phyloP scores from a whole-genome alignment of 2,329 filamentous ascomycete species.

The Penicillium sp. region DNA sequence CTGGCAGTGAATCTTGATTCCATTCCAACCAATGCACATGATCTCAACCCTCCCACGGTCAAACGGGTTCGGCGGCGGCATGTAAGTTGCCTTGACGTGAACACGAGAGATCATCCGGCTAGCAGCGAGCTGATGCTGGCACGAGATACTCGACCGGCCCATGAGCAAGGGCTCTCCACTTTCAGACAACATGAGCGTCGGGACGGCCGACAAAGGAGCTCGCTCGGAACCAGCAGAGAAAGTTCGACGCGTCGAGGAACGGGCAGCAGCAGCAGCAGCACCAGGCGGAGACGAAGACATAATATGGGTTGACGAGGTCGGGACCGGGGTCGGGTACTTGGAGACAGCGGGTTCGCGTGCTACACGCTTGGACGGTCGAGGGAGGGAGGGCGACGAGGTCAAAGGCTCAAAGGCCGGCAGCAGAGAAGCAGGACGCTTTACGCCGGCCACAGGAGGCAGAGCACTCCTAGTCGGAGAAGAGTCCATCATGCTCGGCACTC shows the following conservation, averaged over 20 bases:
- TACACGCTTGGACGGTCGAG: conserved; percentile 44
- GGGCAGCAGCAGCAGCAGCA: conserved; percentile 39
- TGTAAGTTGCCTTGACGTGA: conserved; percentile 82
- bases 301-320: conserved; percentile 88
- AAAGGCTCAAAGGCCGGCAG: conserved; percentile 48
- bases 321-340: conserved; percentile 88
- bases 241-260: conserved; percentile 55
- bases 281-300: conserved; percentile 77
- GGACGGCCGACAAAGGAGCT: conserved; percentile 73
- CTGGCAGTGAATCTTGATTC: conserved; percentile 84
- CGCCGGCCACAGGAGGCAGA: conserved; percentile 34
- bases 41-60: conserved; percentile 77
- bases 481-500: conserved; percentile 31
- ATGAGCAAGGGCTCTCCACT: conserved; percentile 78
- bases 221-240: conserved; percentile 63
- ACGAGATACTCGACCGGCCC: conserved; percentile 90
- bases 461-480: conserved; percentile 37
- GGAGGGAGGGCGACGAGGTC: conserved; percentile 45
- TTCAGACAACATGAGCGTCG: conserved; percentile 71
- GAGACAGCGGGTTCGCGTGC: conserved; percentile 41
- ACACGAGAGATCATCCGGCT: conserved; percentile 90
- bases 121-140: conserved; percentile 87
- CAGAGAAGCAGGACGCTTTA: conserved; percentile 45
- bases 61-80: conserved; percentile 60
- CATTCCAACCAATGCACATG: conserved; percentile 92